Base-by-base conservation (phyloP, 345 rosid genomes). In the Geranium brycei region DNA sequence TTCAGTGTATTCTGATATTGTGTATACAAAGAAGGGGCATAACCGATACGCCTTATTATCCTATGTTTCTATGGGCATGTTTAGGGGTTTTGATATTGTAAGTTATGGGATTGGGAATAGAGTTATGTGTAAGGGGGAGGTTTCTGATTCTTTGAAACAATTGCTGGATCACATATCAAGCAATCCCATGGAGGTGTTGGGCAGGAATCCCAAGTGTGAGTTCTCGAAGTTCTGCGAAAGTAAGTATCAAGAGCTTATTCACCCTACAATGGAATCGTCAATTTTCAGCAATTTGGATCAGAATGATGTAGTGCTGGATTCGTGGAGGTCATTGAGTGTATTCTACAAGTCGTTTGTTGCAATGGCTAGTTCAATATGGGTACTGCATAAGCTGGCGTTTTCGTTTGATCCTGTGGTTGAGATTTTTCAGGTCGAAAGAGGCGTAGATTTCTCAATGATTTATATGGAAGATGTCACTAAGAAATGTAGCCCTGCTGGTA, bases 351-450 rank as follows among this genome's bases (percentile, higher is more conserved):
- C 91, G 13, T 90, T 88, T 75, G 91, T 93, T 4, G 70, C 69
- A 17, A 85, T 93, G 97, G 89, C 97, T 64, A 88, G 91, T 79
- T 83, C 97, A 0, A 59, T 86, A 41, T 93, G 96, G 97, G 76
- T 76, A 2, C 83, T 93, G 69, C 96, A 86, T 41, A 82, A 83
- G 82, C 63, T 93, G 77, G 97, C 91, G 1, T 80, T 88, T 74
- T 86, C 83, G 0, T 90, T 88, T 72, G 91, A 93, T 78, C 96
- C 99, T 1, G 72, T 66, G 0, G 95, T 86, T 73, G 96, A 90
- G 76, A 85, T 90, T 56, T 93, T 86, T 76, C 89, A 80, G 78
- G 85, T 93, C 23, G 97, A 93, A 75, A 83, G 80, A 60, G 96
- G 97, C 47, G 77, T 72, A 17, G 95, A 86, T 64, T 90, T 85